Conservation (phyloP, 805 yeast species). For the Kluyveromyces starmeri region DNA sequence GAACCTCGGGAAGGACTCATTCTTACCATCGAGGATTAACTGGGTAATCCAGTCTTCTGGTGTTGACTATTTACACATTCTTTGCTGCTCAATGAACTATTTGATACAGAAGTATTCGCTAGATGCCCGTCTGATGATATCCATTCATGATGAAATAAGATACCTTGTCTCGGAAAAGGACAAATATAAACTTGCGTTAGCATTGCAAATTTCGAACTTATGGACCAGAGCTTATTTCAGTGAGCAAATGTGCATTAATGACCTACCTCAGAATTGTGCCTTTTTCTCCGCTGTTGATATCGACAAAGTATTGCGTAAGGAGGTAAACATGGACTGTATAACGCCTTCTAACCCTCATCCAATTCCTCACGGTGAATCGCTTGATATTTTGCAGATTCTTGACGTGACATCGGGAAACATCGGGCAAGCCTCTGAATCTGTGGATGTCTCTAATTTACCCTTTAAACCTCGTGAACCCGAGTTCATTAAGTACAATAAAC, state of each 20-base stretch:
- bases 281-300: slow-evolving; percentile 91
- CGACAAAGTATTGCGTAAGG: slow-evolving; percentile 81
- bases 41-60: slow-evolving; percentile 99
- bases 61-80: slow-evolving; percentile 85
- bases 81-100: slow-evolving; percentile 83
- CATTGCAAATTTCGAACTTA: slow-evolving; percentile 78
- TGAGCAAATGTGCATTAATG: slow-evolving; percentile 80
- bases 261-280: slow-evolving; percentile 91
- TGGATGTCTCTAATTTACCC: slow-evolving; percentile 17
- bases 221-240: slow-evolving; percentile 97
- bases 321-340: slow-evolving; percentile 82
- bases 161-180: slow-evolving; percentile 69
- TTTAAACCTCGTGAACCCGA: slow-evolving; percentile 23
- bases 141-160: slow-evolving; percentile 94
- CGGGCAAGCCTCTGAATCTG: slow-evolving; percentile 10
- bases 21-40: slow-evolving; percentile 82
- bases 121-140: slow-evolving; percentile 68
- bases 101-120: slow-evolving; percentile 53
- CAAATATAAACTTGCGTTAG: slow-evolving; percentile 65
- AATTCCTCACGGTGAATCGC: slow-evolving; percentile 71
- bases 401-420: slow-evolving; percentile 28
- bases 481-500: slow-evolving; percentile 24
- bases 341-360: slow-evolving; percentile 77
- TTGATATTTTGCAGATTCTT: slow-evolving; percentile 50
- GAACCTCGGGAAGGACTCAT: slow-evolving; percentile 57